Base-by-base conservation (phyloP, 345 rosid species). In the Murraya paniculata region DNA sequence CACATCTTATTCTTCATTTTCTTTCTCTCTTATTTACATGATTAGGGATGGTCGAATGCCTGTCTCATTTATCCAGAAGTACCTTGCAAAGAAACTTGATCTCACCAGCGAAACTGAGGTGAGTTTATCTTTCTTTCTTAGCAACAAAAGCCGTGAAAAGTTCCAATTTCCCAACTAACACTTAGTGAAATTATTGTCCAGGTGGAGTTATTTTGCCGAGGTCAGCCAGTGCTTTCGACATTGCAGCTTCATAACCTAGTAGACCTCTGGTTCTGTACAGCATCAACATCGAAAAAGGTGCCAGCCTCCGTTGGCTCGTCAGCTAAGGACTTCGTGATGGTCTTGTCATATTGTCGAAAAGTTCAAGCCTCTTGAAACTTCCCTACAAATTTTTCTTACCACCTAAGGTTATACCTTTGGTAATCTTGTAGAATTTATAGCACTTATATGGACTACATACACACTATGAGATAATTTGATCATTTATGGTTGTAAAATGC, bases 261-360 rank as follows among this genome's bases (percentile, higher is more conserved):
- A 0, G 94, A 92, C 81, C 78, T 88, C 36, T 92, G 97, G 97
- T 82, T 88, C 75, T 86, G 80, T 33, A 84, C 88, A 10, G 79
- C 87, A 10, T 84, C 89, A 9, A 82, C 88, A 3, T 56, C 94
- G 0, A 89, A 86, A 50, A 87, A 84, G 71, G 87, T 90, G 16
- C 81, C 87, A 5, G 90, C 89, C 24, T 80, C 86, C 0, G 77
- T 90, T 0, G 94, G 97, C n/a, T 85, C 91, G 28, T 87, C 96
- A 0, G 96, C 93, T 0, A 91, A 86, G 86, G 96, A 91, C 71
- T 90, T 88, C 22, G 91, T 91, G 33, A 91, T 91, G 96, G 93
- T 87, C 28, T 81, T 91, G 56, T 86, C 93, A 2, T 91, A 91
- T 69, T 76, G 89, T 75, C 89, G 90, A 24, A 91, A 88, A 83